phyloP scores from a whole-genome alignment of 1,284 basidiomycete genomes.

The Marasmius oreades region DNA sequence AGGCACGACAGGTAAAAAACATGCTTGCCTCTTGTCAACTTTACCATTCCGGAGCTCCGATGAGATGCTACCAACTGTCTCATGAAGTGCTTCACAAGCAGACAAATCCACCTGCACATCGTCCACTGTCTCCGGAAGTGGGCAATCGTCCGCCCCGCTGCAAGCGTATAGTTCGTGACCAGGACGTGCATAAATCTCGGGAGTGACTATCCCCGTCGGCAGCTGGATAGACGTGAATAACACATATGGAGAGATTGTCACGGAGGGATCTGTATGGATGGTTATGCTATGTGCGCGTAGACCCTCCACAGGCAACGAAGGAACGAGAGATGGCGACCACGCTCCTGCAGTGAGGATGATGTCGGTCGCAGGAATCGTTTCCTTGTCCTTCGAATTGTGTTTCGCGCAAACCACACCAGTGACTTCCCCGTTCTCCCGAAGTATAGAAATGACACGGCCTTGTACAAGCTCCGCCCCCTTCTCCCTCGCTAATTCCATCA shows the following conservation, averaged over 20 bases:
- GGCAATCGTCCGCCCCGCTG: slow-evolving; percentile 58
- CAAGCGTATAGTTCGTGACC: slow-evolving; percentile 68
- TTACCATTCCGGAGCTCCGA: slow-evolving; percentile 46
- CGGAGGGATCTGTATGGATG: slow-evolving; percentile 42
- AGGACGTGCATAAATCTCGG: slow-evolving; percentile 71
- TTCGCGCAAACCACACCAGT: slow-evolving; percentile 51
- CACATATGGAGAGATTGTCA: slow-evolving; percentile 55
- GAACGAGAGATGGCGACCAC: slow-evolving; percentile 70
- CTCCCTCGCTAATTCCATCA: slow-evolving; percentile 66
- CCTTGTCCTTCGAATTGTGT: slow-evolving; percentile 27
- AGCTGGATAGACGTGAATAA: slow-evolving; percentile 61
- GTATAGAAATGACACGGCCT: slow-evolving; percentile 41
- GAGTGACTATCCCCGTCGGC: slow-evolving; percentile 33
- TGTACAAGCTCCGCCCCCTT: slow-evolving; percentile 44
- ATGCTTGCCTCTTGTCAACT: slow-evolving; percentile 59
- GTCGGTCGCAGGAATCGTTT: slow-evolving; percentile 50
- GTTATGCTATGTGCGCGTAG: slow-evolving; percentile 70
- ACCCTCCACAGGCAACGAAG: slow-evolving; percentile 50
- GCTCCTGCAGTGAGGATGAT: slow-evolving; percentile 82
- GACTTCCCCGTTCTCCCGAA: slow-evolving; percentile 39
- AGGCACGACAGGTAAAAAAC: slow-evolving; percentile 59
- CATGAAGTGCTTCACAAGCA: slow-evolving; percentile 52
- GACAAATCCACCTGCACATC: slow-evolving; percentile 50
- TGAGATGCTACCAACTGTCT: slow-evolving; percentile 58
- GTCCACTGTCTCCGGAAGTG: slow-evolving; percentile 58